Conservation (phyloP, 2,329 filamentous ascomycete genomes). For the Cladosporium velox region DNA sequence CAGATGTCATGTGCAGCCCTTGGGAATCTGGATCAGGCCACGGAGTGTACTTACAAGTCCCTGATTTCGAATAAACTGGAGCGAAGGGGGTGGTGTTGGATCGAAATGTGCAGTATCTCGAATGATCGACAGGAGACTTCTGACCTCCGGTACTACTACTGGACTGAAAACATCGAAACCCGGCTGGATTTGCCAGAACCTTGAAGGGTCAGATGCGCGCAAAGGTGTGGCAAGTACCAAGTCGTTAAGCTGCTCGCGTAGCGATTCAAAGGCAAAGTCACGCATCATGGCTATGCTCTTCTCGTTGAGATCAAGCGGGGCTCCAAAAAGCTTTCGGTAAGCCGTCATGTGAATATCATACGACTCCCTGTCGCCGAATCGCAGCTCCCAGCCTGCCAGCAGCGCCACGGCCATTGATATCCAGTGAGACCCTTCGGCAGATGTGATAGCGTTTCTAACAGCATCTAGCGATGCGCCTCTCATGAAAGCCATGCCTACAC, state of each 20-base stretch:
- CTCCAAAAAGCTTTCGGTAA: slow-evolving; percentile 11
- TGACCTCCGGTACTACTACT: slow-evolving; percentile 23
- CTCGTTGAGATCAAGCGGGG: slow-evolving; percentile 22
- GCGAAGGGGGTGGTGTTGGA: slow-evolving; percentile 2
- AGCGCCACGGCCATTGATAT: slow-evolving; percentile 29
- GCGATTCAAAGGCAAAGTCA: slow-evolving; percentile 27
- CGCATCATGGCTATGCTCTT: slow-evolving; percentile 26
- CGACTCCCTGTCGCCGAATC: slow-evolving; percentile 27
- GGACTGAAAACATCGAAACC: slow-evolving; percentile 25
- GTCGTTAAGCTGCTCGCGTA: slow-evolving; percentile 25
- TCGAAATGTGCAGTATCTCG: slow-evolving; percentile 17
- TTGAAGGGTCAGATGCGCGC: not conserved
- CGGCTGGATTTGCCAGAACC: slow-evolving; percentile 16
- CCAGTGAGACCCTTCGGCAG: slow-evolving; percentile 22
- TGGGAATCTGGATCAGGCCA: not conserved
- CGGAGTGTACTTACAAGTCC: slow-evolving; percentile 15
- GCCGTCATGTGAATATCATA: slow-evolving; percentile 29
- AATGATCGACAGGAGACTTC: slow-evolving; percentile 24
- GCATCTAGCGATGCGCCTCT: slow-evolving; percentile 29
- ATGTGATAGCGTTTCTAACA: slow-evolving; percentile 24
- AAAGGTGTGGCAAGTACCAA: slow-evolving; percentile 14
- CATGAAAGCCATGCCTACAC: slow-evolving; percentile 26
- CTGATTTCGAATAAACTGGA: slow-evolving; percentile 21
- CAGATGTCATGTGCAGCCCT: not conserved
- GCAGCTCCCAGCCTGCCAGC: slow-evolving; percentile 31